Conservation (phyloP, 805 yeast genomes). For the Schwanniomyces polymorphus region DNA sequence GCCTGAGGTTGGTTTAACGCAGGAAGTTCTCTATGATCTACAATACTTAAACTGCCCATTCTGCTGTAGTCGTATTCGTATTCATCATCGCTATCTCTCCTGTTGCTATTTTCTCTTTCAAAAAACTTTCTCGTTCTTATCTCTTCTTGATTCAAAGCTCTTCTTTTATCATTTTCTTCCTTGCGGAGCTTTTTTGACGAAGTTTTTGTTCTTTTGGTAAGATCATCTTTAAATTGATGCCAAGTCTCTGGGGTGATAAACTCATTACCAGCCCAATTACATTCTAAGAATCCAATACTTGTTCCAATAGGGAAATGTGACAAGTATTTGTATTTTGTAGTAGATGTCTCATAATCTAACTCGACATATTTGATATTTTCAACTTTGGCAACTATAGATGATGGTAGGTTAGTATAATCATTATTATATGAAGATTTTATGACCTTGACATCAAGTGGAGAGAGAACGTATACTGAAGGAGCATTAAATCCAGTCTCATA, state of each 20-base stretch:
- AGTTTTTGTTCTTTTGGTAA: conserved; percentile 55
- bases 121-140: conserved; percentile 58
- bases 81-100: conserved; percentile 12
- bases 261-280: conserved; percentile 65
- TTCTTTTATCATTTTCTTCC: conserved; percentile 61
- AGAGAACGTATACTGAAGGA: conserved; percentile 59
- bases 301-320: conserved; percentile 86
- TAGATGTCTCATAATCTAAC: conserved; percentile 57
- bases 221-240: conserved; percentile 52
- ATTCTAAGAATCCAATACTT: conserved; percentile 77
- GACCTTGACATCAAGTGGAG: conserved; percentile 79
- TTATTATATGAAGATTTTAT: conserved; percentile 58
- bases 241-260: conserved; percentile 31
- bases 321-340: conserved; percentile 68
- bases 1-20: conserved; percentile 17
- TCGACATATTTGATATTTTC: conserved; percentile 72
- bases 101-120: conserved; percentile 54
- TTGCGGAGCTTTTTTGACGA: conserved; percentile 48
- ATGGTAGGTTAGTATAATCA: conserved; percentile 66
- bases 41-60: conserved; percentile 35
- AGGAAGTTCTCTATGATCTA: conserved; percentile 39
- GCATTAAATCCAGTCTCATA: conserved; percentile 79
- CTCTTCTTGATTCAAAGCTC: conserved; percentile 61
- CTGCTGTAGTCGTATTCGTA: conserved; percentile 14
- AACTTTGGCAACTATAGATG: conserved; percentile 56